phyloP scores from a whole-genome alignment of 148 eudicot species.

The Fagopyrum tataricum region DNA sequence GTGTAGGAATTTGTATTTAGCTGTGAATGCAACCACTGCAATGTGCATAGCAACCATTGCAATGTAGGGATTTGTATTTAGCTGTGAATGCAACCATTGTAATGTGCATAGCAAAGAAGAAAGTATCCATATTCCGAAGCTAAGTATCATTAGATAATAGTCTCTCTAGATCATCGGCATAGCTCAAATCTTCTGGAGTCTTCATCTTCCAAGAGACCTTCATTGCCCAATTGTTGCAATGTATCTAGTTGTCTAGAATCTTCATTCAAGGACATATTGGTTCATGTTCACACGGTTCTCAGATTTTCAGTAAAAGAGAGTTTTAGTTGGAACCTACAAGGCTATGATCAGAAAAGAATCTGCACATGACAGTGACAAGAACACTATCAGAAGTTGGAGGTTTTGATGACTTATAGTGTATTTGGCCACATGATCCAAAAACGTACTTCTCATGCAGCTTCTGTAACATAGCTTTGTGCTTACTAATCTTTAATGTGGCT shows the following conservation, averaged over 20 bases:
- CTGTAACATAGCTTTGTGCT: constrained; percentile 54
- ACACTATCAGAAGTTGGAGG: neutral
- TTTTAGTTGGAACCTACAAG: constrained; percentile 16
- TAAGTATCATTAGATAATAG: constrained; percentile 2
- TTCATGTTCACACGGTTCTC: no score
- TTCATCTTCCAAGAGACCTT: neutral
- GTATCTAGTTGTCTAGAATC: no score
- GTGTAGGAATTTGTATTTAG: neutral
- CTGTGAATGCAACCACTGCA: neutral
- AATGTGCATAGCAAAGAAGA: neutral
- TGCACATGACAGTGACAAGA: constrained; percentile 15
- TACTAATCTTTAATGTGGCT: constrained; percentile 50
- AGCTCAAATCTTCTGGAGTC: constrained; percentile 16
- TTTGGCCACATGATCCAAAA: neutral
- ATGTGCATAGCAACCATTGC: no score
- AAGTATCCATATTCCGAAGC: neutral
- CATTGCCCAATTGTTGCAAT: no score
- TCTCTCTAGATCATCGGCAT: constrained; percentile 19
- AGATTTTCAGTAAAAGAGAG: neutral
- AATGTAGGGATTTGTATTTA: neutral
- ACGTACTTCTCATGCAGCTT: constrained; percentile 57
- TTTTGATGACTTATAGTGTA: neutral
- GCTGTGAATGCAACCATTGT: neutral
- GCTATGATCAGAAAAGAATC: constrained; percentile 41
- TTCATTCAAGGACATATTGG: neutral